Conservation (phyloP, 805 yeast species). For the Nakazawaea wickerhamii region DNA sequence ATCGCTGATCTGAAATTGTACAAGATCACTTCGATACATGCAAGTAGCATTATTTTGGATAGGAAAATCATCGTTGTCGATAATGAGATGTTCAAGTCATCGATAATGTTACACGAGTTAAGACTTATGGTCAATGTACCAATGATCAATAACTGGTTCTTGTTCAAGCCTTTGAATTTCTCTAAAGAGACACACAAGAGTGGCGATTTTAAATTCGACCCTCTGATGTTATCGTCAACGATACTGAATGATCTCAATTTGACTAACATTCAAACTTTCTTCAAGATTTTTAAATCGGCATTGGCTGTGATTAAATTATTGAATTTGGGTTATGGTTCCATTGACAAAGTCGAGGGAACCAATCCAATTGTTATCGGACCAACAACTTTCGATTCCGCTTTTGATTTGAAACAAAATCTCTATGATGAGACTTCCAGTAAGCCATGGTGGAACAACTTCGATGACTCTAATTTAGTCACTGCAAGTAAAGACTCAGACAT, state of each 20-base stretch:
- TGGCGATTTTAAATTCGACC: constrained; percentile 11
- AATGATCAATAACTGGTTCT: constrained; percentile 27
- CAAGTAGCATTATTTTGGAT: constrained; percentile 14
- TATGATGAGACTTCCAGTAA: background rate
- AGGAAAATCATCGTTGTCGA: constrained; percentile 29
- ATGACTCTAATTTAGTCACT: constrained; percentile 1
- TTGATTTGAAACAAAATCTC: background rate
- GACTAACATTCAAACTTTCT: constrained; percentile 15
- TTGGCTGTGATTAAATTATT: constrained; percentile 28
- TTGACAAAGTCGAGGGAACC: constrained; percentile 19
- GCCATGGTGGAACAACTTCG: constrained; percentile 9
- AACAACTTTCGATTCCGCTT: constrained; percentile 18
- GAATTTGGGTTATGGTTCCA: constrained; percentile 35
- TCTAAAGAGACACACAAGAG: constrained; percentile 11
- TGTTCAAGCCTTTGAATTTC: constrained; percentile 28
- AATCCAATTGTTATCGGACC: constrained; percentile 27
- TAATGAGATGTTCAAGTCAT: constrained; percentile 27
- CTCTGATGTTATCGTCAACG: constrained; percentile 15
- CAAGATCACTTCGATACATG: constrained; percentile 16
- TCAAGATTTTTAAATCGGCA: constrained; percentile 26
- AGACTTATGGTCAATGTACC: constrained; percentile 25
- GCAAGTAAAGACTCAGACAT: constrained; percentile 7
- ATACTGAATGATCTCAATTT: constrained; percentile 22
- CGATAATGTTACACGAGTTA: constrained; percentile 26
- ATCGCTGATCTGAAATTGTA: background rate